Conservation (phyloP, 1,139 yeast species). For the Torulaspora globosa region DNA sequence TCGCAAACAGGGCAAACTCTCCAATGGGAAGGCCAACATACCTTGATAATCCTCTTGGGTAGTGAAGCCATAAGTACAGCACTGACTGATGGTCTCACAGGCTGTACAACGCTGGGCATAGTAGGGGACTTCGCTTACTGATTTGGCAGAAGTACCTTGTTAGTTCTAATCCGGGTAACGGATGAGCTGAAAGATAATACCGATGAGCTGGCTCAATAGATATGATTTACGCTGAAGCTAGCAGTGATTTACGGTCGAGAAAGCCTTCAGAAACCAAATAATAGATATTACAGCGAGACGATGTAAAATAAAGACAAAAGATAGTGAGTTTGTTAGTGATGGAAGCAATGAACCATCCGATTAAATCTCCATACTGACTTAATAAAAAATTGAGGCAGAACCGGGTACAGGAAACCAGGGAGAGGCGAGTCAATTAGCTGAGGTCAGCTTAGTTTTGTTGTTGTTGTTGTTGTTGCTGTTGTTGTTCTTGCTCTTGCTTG, state of each 20-base stretch:
- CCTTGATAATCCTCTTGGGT: constrained; percentile 87
- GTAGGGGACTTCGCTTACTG: neutral
- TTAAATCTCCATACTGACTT: neutral
- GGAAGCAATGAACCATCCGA: constrained; percentile 1
- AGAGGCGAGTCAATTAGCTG: neutral
- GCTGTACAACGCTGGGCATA: neutral
- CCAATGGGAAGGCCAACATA: constrained; percentile 25
- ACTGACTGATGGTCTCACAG: neutral
- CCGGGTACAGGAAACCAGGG: constrained; percentile 1
- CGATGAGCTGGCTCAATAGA: neutral
- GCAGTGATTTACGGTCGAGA: neutral
- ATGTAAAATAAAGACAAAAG: constrained; percentile 14
- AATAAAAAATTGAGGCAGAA: constrained; percentile 1
- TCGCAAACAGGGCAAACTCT: neutral
- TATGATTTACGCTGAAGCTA: too few relatives aligned
- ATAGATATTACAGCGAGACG: constrained; percentile 14
- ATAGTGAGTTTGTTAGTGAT: constrained; percentile 8
- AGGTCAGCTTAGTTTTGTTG: constrained; percentile 9
- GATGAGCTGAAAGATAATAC: neutral
- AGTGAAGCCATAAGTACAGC: constrained; percentile 50
- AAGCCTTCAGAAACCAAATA: constrained; percentile 12
- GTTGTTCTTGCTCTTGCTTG: constrained; percentile 44
- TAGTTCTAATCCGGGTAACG: neutral
- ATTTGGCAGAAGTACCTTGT: neutral
- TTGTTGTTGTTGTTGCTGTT: constrained; percentile 15